Percentiles rank a stretch among this genome's conserved stretches.
Evolutionary conservation across 2,329 filamentous ascomycete genomes (phyloP).

Genomic region (Alternaria infectoria): DNA sequence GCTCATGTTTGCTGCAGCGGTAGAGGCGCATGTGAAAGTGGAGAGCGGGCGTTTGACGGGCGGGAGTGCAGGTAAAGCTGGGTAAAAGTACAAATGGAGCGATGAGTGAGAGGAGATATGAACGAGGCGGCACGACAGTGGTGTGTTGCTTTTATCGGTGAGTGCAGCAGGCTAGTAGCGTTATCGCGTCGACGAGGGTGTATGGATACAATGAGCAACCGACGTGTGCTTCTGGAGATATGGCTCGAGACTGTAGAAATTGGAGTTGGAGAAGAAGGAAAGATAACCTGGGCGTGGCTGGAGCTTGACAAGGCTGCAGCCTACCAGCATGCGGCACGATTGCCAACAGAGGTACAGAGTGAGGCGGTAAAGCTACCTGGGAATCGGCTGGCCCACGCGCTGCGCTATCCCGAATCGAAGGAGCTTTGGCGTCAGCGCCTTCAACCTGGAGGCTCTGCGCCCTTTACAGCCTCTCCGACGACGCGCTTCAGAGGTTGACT

Average conservation of each 20-base stretch:
- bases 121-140: conserved; percentile 18
- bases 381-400: conserved; percentile 22
- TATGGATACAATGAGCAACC: neutral
- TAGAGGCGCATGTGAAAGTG: conserved; percentile 17
- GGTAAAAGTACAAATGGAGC: conserved; percentile 6
- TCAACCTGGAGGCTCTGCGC: conserved; percentile 14
- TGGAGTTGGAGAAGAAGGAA: neutral
- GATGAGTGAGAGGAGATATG: conserved; percentile 6
- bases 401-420: conserved; percentile 17
- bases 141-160: conserved; percentile 13
- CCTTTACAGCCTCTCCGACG: conserved; percentile 8
- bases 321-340: conserved; percentile 26
- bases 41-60: conserved; percentile 2
- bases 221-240: neutral
- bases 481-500: conserved; percentile 5
- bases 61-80: neutral
- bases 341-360: conserved; percentile 19
- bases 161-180: conserved; percentile 4
- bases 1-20: conserved; percentile 43
- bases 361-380: conserved; percentile 33
- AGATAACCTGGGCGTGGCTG: conserved; percentile 28
- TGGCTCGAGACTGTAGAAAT: neutral
- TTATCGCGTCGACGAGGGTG: neutral
- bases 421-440: conserved; percentile 8
- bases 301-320: conserved; percentile 27